Base-by-base conservation (phyloP, 129 eudicot species). In the Solidago caesia region DNA sequence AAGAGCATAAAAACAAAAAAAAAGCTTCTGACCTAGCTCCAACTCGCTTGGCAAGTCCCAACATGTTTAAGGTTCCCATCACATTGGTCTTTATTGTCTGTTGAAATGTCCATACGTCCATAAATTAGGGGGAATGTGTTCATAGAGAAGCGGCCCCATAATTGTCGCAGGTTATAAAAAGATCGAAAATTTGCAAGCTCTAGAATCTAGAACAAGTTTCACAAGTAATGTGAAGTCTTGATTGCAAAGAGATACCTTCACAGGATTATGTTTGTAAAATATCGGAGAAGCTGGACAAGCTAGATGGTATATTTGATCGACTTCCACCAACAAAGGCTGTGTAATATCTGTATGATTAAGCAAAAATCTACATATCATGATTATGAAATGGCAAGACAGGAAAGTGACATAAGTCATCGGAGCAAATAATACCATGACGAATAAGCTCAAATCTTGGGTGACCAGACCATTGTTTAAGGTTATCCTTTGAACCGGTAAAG, bases 371-470 rank as follows among this genome's bases (percentile, higher is more conserved):
- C 39, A 0, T 33, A 33, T 33, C 2, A 33, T 33, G 3, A 33
- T 33, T 33, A 33, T 33, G 39, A 33, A 33, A 33, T 48, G 2
- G 53, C 52, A 47, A 10, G 52, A 10, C 4, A 47, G 52, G 52
- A 7, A 47, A 2, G 52, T 47, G 5, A 48, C 3, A 48, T 48
- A 7, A 48, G 9, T 48, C 39, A 1, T 33, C 21, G 21, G 72
- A 82, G 7, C 76, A 27, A 65, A 56, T 86, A 65, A 56, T 86
- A 91, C 97, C 97, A 79, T 91, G 97, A 53, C 97, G 90, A 79
- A 91, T 91, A 71, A 91, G 97, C 83, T 91, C 97, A 57, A 91
- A 91, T 81, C 97, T 84, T 26, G 97, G 97, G 76, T 91, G 97
- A 69, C 92, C 96, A 51, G 88, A 84, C 97, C 97, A 91, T 53